Evolutionary conservation across 129 eudicot genomes (phyloP).

Genomic region (Flaveria linearis): DNA sequence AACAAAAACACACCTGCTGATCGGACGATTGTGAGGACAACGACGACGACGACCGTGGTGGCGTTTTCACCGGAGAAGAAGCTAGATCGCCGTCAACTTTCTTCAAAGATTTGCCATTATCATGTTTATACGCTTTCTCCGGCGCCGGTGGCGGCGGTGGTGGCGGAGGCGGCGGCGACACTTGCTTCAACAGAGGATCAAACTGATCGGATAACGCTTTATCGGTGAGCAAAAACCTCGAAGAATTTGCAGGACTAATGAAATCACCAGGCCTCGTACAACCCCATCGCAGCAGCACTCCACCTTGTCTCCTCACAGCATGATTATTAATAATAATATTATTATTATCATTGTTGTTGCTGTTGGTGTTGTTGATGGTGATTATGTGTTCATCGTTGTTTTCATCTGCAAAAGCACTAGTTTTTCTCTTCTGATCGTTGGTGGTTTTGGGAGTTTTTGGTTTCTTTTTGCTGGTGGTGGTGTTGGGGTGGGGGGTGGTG

Average conservation of each 20-base stretch:
- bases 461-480: conserved; percentile 1
- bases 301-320: conserved; percentile 22
- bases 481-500: background rate
- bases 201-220: conserved; percentile 33
- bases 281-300: conserved; percentile 31
- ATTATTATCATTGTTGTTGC: background rate
- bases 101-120: conserved; percentile 4
- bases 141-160: conserved; percentile 5
- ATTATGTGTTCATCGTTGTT: conserved; percentile 14
- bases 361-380: background rate
- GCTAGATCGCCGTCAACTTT: conserved; percentile 2
- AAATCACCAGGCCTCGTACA: conserved; percentile 49
- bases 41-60: conserved; percentile 32
- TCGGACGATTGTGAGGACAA: conserved; percentile 39
- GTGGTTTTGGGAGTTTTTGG: conserved; percentile 16
- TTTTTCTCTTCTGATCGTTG: conserved; percentile 19
- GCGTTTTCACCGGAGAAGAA: conserved; percentile 35
- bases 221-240: conserved; percentile 67
- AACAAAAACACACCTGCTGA: conserved; percentile 40
- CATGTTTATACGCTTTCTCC: conserved; percentile 7
- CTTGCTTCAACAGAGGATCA: conserved; percentile 52
- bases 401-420: conserved; percentile 22
- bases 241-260: conserved; percentile 69
- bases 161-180: conserved; percentile 21
- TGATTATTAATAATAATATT: background rate